phyloP scores from a whole-genome alignment of 208 protist species.

The Leishmania aethiopica region DNA sequence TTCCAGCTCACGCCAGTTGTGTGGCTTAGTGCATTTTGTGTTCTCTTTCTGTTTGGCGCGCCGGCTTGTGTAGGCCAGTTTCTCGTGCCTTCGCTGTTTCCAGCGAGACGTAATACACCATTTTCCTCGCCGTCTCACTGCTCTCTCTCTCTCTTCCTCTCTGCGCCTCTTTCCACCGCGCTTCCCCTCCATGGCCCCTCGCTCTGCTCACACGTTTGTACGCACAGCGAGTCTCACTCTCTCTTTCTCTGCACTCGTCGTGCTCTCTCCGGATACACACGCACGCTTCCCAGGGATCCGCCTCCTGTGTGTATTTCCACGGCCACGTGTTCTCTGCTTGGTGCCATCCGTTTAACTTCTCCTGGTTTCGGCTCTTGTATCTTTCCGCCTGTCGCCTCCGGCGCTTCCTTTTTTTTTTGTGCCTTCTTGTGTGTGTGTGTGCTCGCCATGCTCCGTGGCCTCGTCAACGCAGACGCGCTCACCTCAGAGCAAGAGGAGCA shows the following conservation, averaged over 20 bases:
- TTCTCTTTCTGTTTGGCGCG: too few species aligned
- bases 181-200: background rate
- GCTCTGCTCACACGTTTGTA: background rate
- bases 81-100: background rate
- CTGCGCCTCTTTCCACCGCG: background rate
- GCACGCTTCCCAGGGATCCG: background rate
- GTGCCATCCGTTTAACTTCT: background rate
- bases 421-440: background rate
- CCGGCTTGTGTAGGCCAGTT: background rate
- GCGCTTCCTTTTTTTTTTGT: background rate
- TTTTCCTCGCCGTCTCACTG: background rate
- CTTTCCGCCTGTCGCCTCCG: background rate
- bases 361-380: background rate
- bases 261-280: background rate
- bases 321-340: background rate
- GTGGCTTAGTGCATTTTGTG: background rate
- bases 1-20: background rate
- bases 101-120: background rate
- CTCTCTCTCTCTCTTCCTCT: background rate
- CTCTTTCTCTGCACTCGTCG: background rate
- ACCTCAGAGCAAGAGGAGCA: conserved; percentile 62
- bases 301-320: background rate
- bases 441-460: conserved; percentile 38
- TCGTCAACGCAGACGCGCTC: conserved; percentile 51
- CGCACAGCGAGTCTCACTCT: background rate